Base-by-base conservation (phyloP, 306 rosid genomes). In the Pterocarpus santalinus region DNA sequence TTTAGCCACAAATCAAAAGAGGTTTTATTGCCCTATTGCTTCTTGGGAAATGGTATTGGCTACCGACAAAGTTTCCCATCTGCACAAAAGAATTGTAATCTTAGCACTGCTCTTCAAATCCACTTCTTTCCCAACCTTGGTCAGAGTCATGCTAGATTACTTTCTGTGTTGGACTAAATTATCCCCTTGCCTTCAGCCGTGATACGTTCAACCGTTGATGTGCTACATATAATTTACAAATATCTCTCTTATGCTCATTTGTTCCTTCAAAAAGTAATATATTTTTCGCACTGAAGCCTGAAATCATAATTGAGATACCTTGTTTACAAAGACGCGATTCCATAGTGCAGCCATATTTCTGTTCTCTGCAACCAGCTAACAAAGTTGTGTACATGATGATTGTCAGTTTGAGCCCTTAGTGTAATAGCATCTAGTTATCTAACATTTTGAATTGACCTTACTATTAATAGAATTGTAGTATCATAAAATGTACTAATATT, bases 311-410 rank as follows among this genome's bases (percentile, higher is more conserved):
- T 46, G 36, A 35, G 30, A 66, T 28, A 11, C 76, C 49, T 46
- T 83, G 33, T 80, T 52, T 78, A 7, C 36, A 41, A 41, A 30
- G 17, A 65, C 43, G 47, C 34, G 64, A 28, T 56, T 39, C 43
- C 7, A 43, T 46, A 12, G 7, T 67, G 77, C 66, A 58, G 30
- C 61, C 55, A 13, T 58, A 16, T 16, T 72, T 80, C 38, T 33
- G 41, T 34, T 77, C n/a, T 47, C 35, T 16, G 30, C 28, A 55
- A 83, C 61, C 70, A 1, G 53, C 17, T 47, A 35, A 56, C 57
- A 65, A 77, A 72, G 16, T 22, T 57, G 62, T 36, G 41, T 63
- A 63, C 35, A 2, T 76, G 72, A 83, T 64, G 56, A 33, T 72
- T 65, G 47, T 78, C 69, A 16, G 16, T 65, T 64, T 55, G 46